Evolutionary conservation across 2,329 filamentous ascomycete species (phyloP), one percentile per base, ranked within the genome.

Genomic region (Xylaria sp.): DNA sequence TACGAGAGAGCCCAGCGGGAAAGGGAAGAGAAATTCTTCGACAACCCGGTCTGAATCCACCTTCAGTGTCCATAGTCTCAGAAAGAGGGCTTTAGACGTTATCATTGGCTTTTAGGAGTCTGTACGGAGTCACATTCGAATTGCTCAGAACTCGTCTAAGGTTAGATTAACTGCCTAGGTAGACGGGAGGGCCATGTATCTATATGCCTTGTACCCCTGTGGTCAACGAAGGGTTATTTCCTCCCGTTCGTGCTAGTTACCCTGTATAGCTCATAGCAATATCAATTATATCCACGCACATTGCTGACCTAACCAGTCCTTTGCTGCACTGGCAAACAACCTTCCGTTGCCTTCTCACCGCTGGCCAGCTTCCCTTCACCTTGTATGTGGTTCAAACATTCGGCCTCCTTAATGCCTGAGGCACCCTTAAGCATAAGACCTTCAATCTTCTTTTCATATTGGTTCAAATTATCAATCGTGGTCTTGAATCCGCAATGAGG

Each of bases 1-100:
- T 97, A 95, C 80, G 87, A 89, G 78, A 91, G 88, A 80, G 93
- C 92, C 0, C 80, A 88, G 61, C 85, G 87, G 74, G 80, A 84
- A 71, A 85, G 84, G 72, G 82, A 86, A 69, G 84, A 86, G 75
- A 87, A 85, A 77, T 80, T 85, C 12, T 78, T 89, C 62, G 68
- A 76, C 27, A 75, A 77, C 51, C 27, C 78, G 40, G 60, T 58
- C 37, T 76, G 50, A 69, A 64, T 44, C 27, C 25, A 21, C 12
- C 32, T 44, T 10, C 21, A 16, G 18, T 42, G 48, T 60, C 25
- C 25, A 32, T 68, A 32, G 32, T 35, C 16, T 37, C 51, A 1
- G n/a, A 44, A 2, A 6, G 21, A 25, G 27, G 18, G 10, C 13
- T 40, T 29, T 27, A n/a, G 21, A 5, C 12, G 37, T 3, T 40